Evolutionary conservation across 2,329 filamentous ascomycete genomes (phyloP).

Genomic region (Fusarium sp.): DNA sequence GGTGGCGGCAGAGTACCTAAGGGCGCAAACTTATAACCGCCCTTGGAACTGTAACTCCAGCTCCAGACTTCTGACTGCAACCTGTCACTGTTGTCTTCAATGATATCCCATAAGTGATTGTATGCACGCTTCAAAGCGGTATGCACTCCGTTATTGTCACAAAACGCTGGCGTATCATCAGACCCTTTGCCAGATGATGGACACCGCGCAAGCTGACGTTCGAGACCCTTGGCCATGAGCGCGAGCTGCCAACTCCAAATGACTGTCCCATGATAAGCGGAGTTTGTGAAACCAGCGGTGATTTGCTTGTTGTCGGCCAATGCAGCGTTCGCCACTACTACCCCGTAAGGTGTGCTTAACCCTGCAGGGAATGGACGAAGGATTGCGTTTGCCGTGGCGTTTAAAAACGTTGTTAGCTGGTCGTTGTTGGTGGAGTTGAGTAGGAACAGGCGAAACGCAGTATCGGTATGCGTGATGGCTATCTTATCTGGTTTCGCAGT

Average conservation of each 20-base stretch:
- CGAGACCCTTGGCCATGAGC: slow-evolving; percentile 73
- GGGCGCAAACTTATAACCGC: slow-evolving; percentile 43
- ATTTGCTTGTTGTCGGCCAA: slow-evolving; percentile 63
- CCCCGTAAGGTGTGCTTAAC: slow-evolving; percentile 66
- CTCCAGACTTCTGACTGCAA: slow-evolving; percentile 73
- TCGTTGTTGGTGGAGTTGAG: slow-evolving; percentile 69
- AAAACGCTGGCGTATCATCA: slow-evolving; percentile 60
- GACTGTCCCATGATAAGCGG: slow-evolving; percentile 71
- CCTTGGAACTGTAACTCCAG: slow-evolving; percentile 61
- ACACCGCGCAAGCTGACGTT: slow-evolving; percentile 68
- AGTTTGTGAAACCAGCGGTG: slow-evolving; percentile 65
- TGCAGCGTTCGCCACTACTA: slow-evolving; percentile 72
- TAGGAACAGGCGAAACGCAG: slow-evolving; percentile 73
- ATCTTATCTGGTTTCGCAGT: slow-evolving; percentile 63
- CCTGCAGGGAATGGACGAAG: slow-evolving; percentile 70
- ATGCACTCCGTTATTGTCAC: slow-evolving; percentile 58
- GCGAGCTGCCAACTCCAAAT: slow-evolving; percentile 75
- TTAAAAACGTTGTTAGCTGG: slow-evolving; percentile 68
- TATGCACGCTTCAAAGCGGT: slow-evolving; percentile 65
- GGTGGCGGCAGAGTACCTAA: slow-evolving; percentile 39
- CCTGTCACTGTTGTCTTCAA: slow-evolving; percentile 65
- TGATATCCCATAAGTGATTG: slow-evolving; percentile 70
- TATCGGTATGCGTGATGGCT: slow-evolving; percentile 72
- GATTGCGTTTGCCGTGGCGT: slow-evolving; percentile 69
- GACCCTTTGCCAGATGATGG: neutral